Conservation (phyloP, 768 basidiomycete genomes). For the Pleurotus citrinopileatus region DNA sequence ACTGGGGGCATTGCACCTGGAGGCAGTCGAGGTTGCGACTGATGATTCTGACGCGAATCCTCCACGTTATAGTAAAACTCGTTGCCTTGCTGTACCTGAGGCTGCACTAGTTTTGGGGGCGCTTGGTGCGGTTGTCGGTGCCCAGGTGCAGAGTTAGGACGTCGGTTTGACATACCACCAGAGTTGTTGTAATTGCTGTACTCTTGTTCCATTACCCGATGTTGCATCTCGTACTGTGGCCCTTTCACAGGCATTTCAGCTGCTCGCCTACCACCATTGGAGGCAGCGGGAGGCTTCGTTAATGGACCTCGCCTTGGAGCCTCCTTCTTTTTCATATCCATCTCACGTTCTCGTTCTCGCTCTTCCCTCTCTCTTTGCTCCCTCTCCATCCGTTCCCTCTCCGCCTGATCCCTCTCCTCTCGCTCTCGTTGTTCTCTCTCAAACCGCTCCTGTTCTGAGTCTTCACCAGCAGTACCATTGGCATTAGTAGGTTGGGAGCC, state of each 20-base stretch:
- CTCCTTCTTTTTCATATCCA: slow-evolving; percentile 55
- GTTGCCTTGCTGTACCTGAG: slow-evolving; percentile 25
- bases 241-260: slow-evolving; percentile 87
- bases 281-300: slow-evolving; percentile 58
- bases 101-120: slow-evolving; percentile 23
- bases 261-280: slow-evolving; percentile 50
- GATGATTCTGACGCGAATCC: slow-evolving; percentile 24
- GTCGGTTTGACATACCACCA: slow-evolving; percentile 23
- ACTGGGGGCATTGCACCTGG: slow-evolving; percentile 64
- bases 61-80: slow-evolving; percentile 39
- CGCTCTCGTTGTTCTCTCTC: slow-evolving; percentile 34
- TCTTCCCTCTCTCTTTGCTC: slow-evolving; percentile 38
- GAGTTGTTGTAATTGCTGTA: slow-evolving; percentile 47
- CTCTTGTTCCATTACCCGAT: slow-evolving; percentile 90
- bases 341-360: slow-evolving; percentile 45
- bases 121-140: slow-evolving; percentile 23
- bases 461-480: slow-evolving; percentile 31
- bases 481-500: slow-evolving; percentile 19
- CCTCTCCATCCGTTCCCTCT: slow-evolving; percentile 33
- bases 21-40: slow-evolving; percentile 41
- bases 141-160: slow-evolving; percentile 23
- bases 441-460: slow-evolving; percentile 32
- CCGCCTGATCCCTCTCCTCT: slow-evolving; percentile 34
- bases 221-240: slow-evolving; percentile 93
- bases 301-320: slow-evolving; percentile 55